Conservation (phyloP, 2,329 filamentous ascomycete genomes). For the Seiridium cupressi region DNA sequence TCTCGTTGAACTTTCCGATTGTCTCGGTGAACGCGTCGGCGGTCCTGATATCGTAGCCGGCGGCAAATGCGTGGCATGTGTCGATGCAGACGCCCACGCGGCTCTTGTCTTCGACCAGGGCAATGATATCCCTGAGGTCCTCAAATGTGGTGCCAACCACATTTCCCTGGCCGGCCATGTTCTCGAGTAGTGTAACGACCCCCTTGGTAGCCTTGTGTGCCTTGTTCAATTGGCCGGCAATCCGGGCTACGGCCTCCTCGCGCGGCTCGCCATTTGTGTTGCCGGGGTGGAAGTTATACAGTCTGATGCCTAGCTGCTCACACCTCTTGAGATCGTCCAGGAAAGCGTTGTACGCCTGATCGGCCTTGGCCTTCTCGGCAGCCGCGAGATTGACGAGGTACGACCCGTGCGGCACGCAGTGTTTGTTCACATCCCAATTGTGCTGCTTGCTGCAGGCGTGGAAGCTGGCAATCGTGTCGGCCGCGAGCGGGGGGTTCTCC, state of each 20-base stretch:
- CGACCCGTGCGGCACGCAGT: slow-evolving; percentile 87
- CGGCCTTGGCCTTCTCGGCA: slow-evolving; percentile 72
- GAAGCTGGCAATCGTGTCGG: slow-evolving; percentile 69
- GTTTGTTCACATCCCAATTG: slow-evolving; percentile 67
- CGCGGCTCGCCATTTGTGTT: slow-evolving; percentile 69
- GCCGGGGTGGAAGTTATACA: slow-evolving; percentile 99
- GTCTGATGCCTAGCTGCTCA: slow-evolving; percentile 76
- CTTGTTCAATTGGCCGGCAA: slow-evolving; percentile 79
- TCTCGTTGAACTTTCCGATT: slow-evolving; percentile 71
- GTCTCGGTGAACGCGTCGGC: slow-evolving; percentile 71
- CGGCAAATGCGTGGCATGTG: slow-evolving; percentile 94
- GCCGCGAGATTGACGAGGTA: slow-evolving; percentile 97
- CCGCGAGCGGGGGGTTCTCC: slow-evolving; percentile 74
- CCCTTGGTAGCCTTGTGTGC: slow-evolving; percentile 73
- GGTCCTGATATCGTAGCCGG: slow-evolving; percentile 83
- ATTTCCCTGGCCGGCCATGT: slow-evolving; percentile 90
- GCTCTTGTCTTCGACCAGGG: slow-evolving; percentile 72
- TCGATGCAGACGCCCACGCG: slow-evolving; percentile 94
- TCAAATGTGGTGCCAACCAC: slow-evolving; percentile 83
- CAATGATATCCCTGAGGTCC: slow-evolving; percentile 83
- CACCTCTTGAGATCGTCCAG: slow-evolving; percentile 85
- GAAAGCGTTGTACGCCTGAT: slow-evolving; percentile 83
- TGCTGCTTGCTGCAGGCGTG: slow-evolving; percentile 63
- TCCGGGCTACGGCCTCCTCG: slow-evolving; percentile 69
- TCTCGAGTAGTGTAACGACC: slow-evolving; percentile 86